phyloP scores from a whole-genome alignment of 257 asterid species.

The Thymus quinquecostatus region DNA sequence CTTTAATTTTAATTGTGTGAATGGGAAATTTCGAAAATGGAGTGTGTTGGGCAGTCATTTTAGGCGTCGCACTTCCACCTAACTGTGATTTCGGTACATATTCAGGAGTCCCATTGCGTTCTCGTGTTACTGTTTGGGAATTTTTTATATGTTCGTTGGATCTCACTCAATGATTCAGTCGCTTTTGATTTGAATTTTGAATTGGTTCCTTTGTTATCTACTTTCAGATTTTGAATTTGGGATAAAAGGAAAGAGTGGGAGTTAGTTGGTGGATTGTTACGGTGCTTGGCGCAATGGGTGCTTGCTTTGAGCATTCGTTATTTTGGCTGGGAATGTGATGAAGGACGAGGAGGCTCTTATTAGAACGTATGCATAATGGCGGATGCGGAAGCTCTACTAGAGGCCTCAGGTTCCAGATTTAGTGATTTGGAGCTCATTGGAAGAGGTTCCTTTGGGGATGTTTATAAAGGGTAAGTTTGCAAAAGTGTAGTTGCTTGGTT shows the following conservation, averaged over 20 bases:
- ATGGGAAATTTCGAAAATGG: constrained; percentile 22
- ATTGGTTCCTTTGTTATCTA: neutral
- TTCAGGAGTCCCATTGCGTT: constrained; percentile 34
- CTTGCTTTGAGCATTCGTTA: constrained; percentile 27
- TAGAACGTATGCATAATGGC: constrained; percentile 47
- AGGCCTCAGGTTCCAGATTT: constrained; percentile 89
- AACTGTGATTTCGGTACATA: constrained; percentile 37
- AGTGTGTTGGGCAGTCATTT: constrained; percentile 70
- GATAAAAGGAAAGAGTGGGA: constrained; percentile 16
- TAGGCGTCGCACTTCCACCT: constrained; percentile 66
- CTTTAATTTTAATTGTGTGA: constrained; percentile 23
- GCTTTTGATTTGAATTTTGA: constrained; percentile 12
- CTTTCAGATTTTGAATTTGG: constrained; percentile 22
- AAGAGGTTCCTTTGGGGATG: constrained; percentile 97
- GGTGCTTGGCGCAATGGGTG: constrained; percentile 28
- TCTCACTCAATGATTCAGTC: constrained; percentile 34
- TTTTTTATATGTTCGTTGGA: constrained; percentile 26
- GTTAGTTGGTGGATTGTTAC: constrained; percentile 25
- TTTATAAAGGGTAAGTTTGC: constrained; percentile 80
- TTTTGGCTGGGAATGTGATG: constrained; percentile 27
- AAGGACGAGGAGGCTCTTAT: constrained; percentile 23
- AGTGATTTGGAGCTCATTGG: constrained; percentile 90
- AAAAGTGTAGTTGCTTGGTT: neutral
- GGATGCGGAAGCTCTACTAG: constrained; percentile 77
- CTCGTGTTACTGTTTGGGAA: constrained; percentile 32